Evolutionary conservation across 371 early-diverging fungal genomes (phyloP).

Genomic region (Cokeromyces recurvatus): DNA sequence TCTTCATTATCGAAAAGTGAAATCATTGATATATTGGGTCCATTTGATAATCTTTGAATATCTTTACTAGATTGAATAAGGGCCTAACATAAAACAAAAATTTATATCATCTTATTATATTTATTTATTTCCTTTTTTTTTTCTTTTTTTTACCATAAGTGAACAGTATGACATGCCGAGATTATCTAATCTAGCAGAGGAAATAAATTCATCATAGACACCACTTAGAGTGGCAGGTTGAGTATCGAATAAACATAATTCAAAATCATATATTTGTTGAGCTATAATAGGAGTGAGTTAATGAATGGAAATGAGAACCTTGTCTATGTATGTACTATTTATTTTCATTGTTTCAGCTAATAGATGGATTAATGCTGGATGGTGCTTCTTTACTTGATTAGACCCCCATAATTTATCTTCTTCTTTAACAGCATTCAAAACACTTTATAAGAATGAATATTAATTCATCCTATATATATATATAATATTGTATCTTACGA

Average conservation of each 20-base stretch:
- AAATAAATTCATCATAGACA: constrained; percentile 83
- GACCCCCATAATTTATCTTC: constrained; percentile 9
- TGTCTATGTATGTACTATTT: constrained; percentile 41
- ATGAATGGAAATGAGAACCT: too few species aligned
- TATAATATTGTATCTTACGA: constrained; percentile 24
- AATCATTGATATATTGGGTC: constrained; percentile 76
- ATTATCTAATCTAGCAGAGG: constrained; percentile 90
- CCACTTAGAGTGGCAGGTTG: constrained; percentile 83
- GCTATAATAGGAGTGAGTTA: constrained; percentile 26
- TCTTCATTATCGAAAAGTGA: constrained; percentile 97
- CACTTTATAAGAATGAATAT: too few species aligned
- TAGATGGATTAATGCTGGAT: constrained; percentile 66
- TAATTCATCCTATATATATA: background rate
- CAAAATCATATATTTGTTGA: constrained; percentile 84
- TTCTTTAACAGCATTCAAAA: constrained; percentile 10
- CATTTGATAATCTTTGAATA: constrained; percentile 34
- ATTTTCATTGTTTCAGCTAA: constrained; percentile 68
- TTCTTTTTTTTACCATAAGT: constrained; percentile 1
- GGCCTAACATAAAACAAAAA: constrained; percentile 31
- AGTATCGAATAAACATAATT: constrained; percentile 84
- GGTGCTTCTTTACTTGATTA: constrained; percentile 49
- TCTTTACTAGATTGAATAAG: constrained; percentile 46
- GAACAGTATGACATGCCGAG: constrained; percentile 87
- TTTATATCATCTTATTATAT: too few species aligned
- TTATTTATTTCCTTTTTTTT: background rate